Evolutionary conservation across 768 basidiomycete species (phyloP).

Genomic region (Lactifluus echinatus): DNA sequence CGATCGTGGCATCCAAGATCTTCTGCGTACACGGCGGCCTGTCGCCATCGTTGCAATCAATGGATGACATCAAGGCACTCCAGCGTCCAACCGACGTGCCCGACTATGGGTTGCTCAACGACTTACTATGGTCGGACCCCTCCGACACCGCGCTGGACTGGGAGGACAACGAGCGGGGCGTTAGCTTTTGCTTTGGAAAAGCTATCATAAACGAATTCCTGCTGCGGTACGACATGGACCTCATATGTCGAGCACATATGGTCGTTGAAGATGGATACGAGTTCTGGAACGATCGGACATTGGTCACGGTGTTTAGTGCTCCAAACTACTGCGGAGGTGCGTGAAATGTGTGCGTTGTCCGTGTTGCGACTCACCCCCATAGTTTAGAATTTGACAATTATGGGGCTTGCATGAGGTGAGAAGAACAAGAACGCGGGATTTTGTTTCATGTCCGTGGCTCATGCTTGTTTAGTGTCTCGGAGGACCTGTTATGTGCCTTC

Average conservation of each 20-base stretch:
- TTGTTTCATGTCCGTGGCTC: neutral
- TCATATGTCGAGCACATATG: constrained; percentile 99
- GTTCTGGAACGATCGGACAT: constrained; percentile 98
- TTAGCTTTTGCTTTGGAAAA: constrained; percentile 99
- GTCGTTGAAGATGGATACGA: constrained; percentile 99
- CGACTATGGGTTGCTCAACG: constrained; percentile 94
- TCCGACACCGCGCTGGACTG: constrained; percentile 96
- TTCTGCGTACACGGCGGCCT: constrained; percentile 98
- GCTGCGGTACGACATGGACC: constrained; percentile 93
- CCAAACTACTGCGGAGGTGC: constrained; percentile 94
- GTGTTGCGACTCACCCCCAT: constrained; percentile 18
- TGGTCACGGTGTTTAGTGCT: constrained; percentile 98
- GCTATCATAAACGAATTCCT: constrained; percentile 95
- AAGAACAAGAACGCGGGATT: constrained; percentile 1
- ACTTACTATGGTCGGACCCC: constrained; percentile 96
- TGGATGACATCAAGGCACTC: constrained; percentile 99
- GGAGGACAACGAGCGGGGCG: constrained; percentile 99
- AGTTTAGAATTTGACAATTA: constrained; percentile 88
- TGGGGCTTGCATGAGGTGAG: constrained; percentile 88
- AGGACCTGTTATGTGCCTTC: constrained; percentile 95
- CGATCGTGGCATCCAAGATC: constrained; percentile 98
- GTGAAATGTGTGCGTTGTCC: constrained; percentile 27
- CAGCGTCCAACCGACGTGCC: constrained; percentile 97
- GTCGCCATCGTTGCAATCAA: constrained; percentile 83
- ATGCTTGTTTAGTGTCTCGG: constrained; percentile 62